These are phyloP conservation scores for Penicillium verhagenii DNA, from an alignment of 495 filamentous ascomycete species.

Conservation along the genomic window DNA sequence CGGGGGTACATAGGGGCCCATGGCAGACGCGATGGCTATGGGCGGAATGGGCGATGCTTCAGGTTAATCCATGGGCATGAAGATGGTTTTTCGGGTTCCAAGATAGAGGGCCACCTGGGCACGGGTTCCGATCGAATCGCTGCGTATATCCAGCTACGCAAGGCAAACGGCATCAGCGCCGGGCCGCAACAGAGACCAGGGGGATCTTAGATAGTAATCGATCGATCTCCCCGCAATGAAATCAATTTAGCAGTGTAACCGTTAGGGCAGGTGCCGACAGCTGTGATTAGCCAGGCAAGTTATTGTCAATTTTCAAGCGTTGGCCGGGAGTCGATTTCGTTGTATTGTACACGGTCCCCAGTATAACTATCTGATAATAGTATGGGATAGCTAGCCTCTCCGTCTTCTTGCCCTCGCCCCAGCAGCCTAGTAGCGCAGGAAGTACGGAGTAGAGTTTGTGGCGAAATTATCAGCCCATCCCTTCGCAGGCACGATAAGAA, in stretches of 20 bases:
- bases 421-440: too few relatives aligned
- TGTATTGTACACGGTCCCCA: not conserved
- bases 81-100: not conserved
- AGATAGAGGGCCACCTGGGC: too few relatives aligned
- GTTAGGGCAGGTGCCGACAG: not conserved
- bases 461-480: constrained; percentile 5
- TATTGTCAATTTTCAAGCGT: too few relatives aligned
- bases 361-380: not conserved
- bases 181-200: not conserved
- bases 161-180: not conserved
- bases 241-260: too few relatives aligned
- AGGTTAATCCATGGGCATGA: not conserved
- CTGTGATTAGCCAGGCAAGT: too few relatives aligned
- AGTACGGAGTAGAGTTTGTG: not conserved
- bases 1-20: constrained; percentile 34
- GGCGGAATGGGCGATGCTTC: not conserved
- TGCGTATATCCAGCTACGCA: not conserved
- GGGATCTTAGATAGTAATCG: not conserved
- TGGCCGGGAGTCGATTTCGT: not conserved
- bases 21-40: constrained; percentile 10
- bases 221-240: too few relatives aligned
- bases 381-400: too few relatives aligned
- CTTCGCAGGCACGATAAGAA: constrained; percentile 6
- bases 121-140: too few relatives aligned
- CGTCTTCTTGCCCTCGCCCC: too few relatives aligned